Evolutionary conservation across 108 stramenopile species (phyloP).

Genomic region (Pseudonitzschia multistriata): DNA sequence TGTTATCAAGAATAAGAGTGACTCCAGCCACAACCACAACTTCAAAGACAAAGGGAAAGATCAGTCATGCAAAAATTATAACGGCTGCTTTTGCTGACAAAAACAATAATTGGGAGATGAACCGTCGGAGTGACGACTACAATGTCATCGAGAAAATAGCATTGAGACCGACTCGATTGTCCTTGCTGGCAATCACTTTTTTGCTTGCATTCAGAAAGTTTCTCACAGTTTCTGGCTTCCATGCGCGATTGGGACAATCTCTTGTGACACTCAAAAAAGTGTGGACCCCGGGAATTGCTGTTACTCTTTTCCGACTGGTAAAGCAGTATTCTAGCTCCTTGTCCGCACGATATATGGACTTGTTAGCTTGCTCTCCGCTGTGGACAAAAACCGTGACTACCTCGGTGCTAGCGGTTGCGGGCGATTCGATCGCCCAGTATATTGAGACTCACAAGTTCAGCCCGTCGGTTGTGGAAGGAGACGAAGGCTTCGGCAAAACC

Average conservation of each 20-base stretch:
- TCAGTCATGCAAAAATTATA: background rate
- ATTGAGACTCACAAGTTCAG: constrained; percentile 6
- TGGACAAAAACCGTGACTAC: constrained; percentile 63
- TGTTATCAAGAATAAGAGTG: background rate
- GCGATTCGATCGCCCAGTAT: constrained; percentile 61
- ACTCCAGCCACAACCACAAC: background rate
- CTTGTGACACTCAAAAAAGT: background rate
- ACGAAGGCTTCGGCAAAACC: background rate
- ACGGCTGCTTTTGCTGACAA: background rate
- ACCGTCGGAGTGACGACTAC: background rate
- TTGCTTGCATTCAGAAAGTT: background rate
- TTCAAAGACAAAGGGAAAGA: background rate
- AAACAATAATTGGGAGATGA: background rate
- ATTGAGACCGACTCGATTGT: background rate
- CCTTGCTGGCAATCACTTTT: background rate
- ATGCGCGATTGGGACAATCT: background rate
- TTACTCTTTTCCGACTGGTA: background rate
- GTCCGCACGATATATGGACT: constrained; percentile 43
- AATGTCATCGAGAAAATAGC: background rate
- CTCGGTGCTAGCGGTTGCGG: constrained; percentile 46
- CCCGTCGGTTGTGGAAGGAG: background rate
- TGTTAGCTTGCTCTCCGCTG: constrained; percentile 43
- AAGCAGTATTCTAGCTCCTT: background rate
- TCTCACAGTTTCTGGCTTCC: background rate
- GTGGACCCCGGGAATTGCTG: background rate